Base-by-base conservation (phyloP, 2,329 filamentous ascomycete genomes). In the Cercospora canescens region DNA sequence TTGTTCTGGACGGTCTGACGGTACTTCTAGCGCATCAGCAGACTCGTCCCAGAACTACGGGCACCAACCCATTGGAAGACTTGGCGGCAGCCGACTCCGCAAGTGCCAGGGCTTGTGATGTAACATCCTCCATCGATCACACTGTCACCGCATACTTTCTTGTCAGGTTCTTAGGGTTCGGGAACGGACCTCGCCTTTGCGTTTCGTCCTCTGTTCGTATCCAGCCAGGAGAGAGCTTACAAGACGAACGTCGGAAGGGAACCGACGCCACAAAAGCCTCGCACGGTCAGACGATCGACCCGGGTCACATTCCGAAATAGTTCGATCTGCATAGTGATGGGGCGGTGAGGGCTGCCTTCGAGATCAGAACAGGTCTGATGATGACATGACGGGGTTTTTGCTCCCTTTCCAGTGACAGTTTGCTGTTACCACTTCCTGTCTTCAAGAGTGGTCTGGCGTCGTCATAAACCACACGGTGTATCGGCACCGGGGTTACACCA, bases 221-320 rank as follows among this genome's bases (percentile, higher is more conserved):
- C 45, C 45, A 52, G 28, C 45, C 24, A 52, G 24, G 28, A 1
- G 45, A 52, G 24, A 52, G 45, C 45, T 52, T 16, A n/a, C n/a
- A 16, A 30, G 45, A 28, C 45, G 45, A 52, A 52, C 24, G 24
- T 52, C 24, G 24, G 50, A 39, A 62, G n/a, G 58, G 39, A 56
- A 21, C 26, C 28, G 39, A 66, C 64, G 64, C 59, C 64, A 66
- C 64, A 50, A 66, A 65, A 66, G 39, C 54, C 64, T 62, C 59
- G 59, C 64, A 66, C 59, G 64, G 64, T 58, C 64, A 52, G 28
- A 28, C 21, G 45, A 28, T 28, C 45, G 45, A 52, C 26, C 39
- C 39, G 26, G 21, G 14, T 34, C 26, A 28, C 26, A 11, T 18
- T 55, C 63, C 57, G 52, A 18, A 58, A 41, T 48, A 50, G 37